These are phyloP conservation scores for Sphaerulina musiva DNA, from an alignment of 2,329 filamentous ascomycete genomes.

Conservation along the genomic window DNA sequence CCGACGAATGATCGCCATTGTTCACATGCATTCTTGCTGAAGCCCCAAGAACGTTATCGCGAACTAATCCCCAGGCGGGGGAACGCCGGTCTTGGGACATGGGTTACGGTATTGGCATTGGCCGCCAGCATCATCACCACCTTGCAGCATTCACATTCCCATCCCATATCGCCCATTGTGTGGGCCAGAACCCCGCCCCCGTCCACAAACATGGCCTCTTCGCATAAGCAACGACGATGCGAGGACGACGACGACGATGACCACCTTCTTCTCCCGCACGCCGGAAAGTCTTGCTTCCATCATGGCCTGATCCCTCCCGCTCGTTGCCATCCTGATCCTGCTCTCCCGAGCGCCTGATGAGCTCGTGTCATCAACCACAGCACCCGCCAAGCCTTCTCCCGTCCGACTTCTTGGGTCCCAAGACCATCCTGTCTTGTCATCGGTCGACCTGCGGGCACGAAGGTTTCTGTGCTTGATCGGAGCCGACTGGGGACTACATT, in stretches of 20 bases:
- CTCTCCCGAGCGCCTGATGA: not conserved
- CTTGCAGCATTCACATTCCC: not conserved
- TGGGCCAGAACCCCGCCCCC: not conserved
- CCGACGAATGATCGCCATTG: not conserved
- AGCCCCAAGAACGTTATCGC: not conserved
- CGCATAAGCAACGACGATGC: too few relatives aligned
- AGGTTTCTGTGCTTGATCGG: not conserved
- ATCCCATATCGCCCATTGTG: not conserved
- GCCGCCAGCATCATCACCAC: not conserved
- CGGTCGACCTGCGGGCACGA: conserved; percentile 1
- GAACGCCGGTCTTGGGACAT: not conserved
- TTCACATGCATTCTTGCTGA: too few relatives aligned
- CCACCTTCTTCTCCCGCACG: too few relatives aligned
- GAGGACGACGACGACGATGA: too few relatives aligned
- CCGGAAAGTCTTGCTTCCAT: too few relatives aligned
- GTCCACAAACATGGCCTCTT: too few relatives aligned
- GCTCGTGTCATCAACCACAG: not conserved
- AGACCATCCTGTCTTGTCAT: conserved; percentile 19
- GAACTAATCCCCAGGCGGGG: not conserved
- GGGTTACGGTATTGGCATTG: not conserved
- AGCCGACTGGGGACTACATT: conserved; percentile 11
- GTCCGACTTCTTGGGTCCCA: conserved; percentile 16
- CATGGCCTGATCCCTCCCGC: too few relatives aligned
- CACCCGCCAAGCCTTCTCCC: conserved; percentile 13
- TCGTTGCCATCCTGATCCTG: too few relatives aligned